These are phyloP conservation scores for Suillus lakei DNA, from an alignment of 768 basidiomycete genomes.

Conservation along the genomic window DNA sequence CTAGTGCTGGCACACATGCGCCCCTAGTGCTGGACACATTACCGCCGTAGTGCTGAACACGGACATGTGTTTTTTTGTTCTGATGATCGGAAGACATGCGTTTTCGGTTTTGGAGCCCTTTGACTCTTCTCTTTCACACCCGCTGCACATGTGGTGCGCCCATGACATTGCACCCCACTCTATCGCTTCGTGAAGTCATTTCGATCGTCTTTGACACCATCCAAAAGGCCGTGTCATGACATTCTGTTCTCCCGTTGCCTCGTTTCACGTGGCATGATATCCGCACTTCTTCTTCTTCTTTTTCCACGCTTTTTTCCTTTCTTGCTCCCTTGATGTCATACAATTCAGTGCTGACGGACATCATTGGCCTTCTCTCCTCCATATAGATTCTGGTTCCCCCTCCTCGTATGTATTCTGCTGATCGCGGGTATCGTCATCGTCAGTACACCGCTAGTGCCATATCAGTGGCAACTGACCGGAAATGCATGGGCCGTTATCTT, in stretches of 20 bases:
- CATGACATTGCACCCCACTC: background rate
- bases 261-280: background rate
- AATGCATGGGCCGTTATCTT: conserved; percentile 75
- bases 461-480: conserved; percentile 65
- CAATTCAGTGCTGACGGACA: conserved; percentile 20
- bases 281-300: background rate
- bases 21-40: background rate
- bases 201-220: background rate
- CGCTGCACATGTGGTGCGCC: background rate
- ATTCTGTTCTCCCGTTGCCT: background rate
- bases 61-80: background rate
- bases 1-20: background rate
- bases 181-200: background rate
- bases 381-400: conserved; percentile 38
- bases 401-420: conserved; percentile 56
- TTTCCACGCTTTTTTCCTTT: background rate
- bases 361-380: background rate
- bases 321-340: conserved; percentile 9
- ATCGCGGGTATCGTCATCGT: conserved; percentile 66
- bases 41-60: too few relatives aligned
- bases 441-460: conserved; percentile 56
- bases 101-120: background rate
- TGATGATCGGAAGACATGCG: conserved; percentile 3
- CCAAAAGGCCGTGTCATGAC: background rate
- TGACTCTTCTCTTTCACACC: background rate